Evolutionary conservation across 805 yeast species (phyloP), one percentile per base, ranked within the genome.

Genomic region (Ogataea haglerorum): DNA sequence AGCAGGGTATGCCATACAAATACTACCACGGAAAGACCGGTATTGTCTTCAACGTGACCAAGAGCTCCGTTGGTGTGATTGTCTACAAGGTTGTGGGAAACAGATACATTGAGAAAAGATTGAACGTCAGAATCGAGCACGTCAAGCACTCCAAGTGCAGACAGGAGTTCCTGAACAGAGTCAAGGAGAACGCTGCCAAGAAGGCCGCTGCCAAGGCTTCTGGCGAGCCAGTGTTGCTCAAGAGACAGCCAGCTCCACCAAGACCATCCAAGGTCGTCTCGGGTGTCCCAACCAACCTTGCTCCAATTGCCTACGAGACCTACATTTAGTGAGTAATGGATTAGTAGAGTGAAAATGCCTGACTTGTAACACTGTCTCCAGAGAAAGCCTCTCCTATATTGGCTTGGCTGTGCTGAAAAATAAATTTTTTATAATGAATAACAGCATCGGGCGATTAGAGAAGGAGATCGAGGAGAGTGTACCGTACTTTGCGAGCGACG

Each of bases 1-100:
- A 93, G 73, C 90, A 91, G 85, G 97, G 98, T 87, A 88, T 93
- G 96, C 99, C 99, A 73, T 96, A 88, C 89, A 93, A 93, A 81
- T 90, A 80, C 85, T 93, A 93, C 96, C 97, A 93, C 82, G 99
- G 99, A 77, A 93, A 90, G 84, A 93, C 99, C 59, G 99, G 99
- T 84, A 87, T 93, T 63, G 82, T 93, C 58, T 93, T 82, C 95
- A 93, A 93, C 83, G 95, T 93, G 61, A 91, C 99, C 85, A 93
- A 87, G 82, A 76, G 95, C 53, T 78, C 99, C 56, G 98, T 93
- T 57, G 99, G 99, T 85, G 93, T 93, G 63, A 87, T 93, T 67
- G 73, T 93, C 71, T 85, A 93, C 95, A 93, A 93, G 85, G 82
- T 90, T 72, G 98, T 93, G 65, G 97, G 98, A 74, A 76, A 85